phyloP scores from a whole-genome alignment of 2,329 filamentous ascomycete genomes.

The Aspergillus sp. region DNA sequence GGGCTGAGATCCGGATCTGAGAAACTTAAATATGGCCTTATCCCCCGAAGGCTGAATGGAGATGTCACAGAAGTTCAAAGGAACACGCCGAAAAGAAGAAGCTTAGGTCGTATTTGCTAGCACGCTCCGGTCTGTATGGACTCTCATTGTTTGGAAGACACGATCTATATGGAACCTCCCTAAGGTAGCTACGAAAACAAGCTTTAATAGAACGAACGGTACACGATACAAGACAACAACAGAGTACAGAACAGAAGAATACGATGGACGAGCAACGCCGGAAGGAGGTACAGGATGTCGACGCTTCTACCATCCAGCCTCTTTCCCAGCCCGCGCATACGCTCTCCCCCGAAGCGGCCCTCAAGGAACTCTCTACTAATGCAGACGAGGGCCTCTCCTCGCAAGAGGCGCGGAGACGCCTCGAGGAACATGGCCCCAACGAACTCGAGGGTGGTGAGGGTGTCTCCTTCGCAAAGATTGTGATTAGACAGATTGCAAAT shows the following conservation, averaged over 20 bases:
- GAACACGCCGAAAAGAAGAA: conserved; percentile 6
- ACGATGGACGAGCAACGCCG: not conserved
- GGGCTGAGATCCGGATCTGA: not conserved
- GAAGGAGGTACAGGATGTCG: not conserved
- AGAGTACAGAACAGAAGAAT: not conserved
- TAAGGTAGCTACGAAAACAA: conserved; percentile 16
- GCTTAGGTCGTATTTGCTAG: conserved; percentile 3
- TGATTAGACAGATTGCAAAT: conserved; percentile 61
- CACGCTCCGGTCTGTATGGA: conserved; percentile 20
- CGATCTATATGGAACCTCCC: conserved; percentile 27
- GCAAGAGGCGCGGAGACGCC: conserved; percentile 48
- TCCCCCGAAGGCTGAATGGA: not conserved
- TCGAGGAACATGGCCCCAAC: conserved; percentile 55
- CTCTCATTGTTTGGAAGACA: conserved; percentile 25
- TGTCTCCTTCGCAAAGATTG: conserved; percentile 63
- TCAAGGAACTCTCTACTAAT: conserved; percentile 51
- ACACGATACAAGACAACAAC: conserved; percentile 4
- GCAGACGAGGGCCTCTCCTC: conserved; percentile 52
- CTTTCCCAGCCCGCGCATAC: conserved; percentile 59
- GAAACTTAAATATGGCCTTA: conserved; percentile 1
- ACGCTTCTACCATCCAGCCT: conserved; percentile 38
- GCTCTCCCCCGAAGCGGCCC: conserved; percentile 47
- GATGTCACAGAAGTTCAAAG: not conserved
- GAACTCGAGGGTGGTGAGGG: conserved; percentile 59
- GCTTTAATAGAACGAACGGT: not conserved